A percentile compares a stretch with the other conserved stretches of the same genome.
Conservation (phyloP, 495 filamentous ascomycete species). For the Hypoxylon trugodes region DNA sequence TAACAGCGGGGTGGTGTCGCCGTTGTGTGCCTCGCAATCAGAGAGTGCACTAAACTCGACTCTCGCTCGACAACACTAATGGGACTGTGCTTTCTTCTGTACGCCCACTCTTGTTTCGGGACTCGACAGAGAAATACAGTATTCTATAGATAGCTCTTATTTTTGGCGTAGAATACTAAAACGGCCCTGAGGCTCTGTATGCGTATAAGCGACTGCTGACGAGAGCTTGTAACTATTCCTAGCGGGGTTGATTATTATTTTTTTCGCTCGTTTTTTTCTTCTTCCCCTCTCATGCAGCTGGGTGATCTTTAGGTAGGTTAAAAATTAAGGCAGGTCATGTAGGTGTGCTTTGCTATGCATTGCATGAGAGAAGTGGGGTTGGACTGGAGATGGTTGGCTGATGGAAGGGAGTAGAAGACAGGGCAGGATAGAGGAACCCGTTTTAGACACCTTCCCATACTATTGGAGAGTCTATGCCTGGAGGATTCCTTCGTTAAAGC, state of each 20-base stretch:
- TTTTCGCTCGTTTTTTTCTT: conserved; percentile 9
- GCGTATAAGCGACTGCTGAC: conserved; percentile 26
- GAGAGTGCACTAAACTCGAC: conserved; percentile 5
- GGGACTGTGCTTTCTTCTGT: conserved; percentile 22
- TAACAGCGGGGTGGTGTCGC: conserved; percentile 15
- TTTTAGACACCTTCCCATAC: conserved; percentile 1
- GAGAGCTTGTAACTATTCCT: conserved; percentile 18
- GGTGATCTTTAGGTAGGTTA: conserved; percentile 32
- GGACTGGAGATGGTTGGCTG: conserved; percentile 17
- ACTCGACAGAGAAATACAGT: conserved; percentile 2
- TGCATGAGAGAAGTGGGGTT: conserved; percentile 30
- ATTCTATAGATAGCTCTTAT: conserved; percentile 18
- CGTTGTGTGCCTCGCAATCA: conserved; percentile 28
- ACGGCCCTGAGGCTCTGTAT: conserved; percentile 21
- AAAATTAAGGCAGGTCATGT: conserved; percentile 33
- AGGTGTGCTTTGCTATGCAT: conserved; percentile 36
- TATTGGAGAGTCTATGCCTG: conserved; percentile 16
- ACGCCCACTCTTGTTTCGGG: conserved; percentile 15
- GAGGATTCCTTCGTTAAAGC: conserved; percentile 15
- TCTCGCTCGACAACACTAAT: conserved; percentile 18
- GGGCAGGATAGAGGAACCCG: conserved; percentile 16
- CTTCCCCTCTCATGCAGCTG: conserved; percentile 31
- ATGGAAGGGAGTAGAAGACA: neutral
- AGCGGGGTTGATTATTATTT: conserved; percentile 4
- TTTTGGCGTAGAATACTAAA: conserved; percentile 2